Percentiles rank a stretch among this genome's conserved stretches.
Evolutionary conservation across 768 basidiomycete genomes (phyloP).

Genomic region (Leccinum ochraceum): DNA sequence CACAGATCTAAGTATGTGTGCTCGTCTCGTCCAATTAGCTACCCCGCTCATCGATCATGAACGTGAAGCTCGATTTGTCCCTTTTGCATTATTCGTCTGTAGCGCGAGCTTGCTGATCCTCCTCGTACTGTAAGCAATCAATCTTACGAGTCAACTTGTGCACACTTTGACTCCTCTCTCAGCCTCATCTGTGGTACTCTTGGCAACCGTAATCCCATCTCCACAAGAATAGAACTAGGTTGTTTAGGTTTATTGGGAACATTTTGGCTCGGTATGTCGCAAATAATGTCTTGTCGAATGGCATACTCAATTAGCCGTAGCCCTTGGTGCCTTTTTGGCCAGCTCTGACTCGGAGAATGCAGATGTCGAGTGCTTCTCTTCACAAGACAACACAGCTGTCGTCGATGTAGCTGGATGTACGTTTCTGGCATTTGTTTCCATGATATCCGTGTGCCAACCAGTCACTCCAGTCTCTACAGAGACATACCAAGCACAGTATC

Average conservation of each 20-base stretch:
- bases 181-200: slow-evolving; percentile 69
- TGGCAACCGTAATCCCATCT: slow-evolving; percentile 72
- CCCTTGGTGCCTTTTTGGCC: slow-evolving; percentile 70
- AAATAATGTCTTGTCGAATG: background rate
- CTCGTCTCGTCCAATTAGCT: background rate
- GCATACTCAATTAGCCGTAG: slow-evolving; percentile 38
- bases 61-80: slow-evolving; percentile 80
- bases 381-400: slow-evolving; percentile 49
- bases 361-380: slow-evolving; percentile 80
- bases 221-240: slow-evolving; percentile 73
- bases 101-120: slow-evolving; percentile 69
- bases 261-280: slow-evolving; percentile 73
- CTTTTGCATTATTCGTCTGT: slow-evolving; percentile 82
- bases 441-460: slow-evolving; percentile 1
- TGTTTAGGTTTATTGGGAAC: slow-evolving; percentile 70
- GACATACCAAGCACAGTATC: slow-evolving; percentile 87
- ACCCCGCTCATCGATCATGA: slow-evolving; percentile 8
- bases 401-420: slow-evolving; percentile 67
- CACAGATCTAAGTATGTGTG: slow-evolving; percentile 74
- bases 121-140: slow-evolving; percentile 55
- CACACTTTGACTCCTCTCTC: slow-evolving; percentile 5
- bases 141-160: slow-evolving; percentile 1
- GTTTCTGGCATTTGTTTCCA: slow-evolving; percentile 30
- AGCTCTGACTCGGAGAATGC: slow-evolving; percentile 78
- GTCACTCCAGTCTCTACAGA: slow-evolving; percentile 68